Conservation (phyloP, 495 filamentous ascomycete species). For the Opeltia flavorubescens region DNA sequence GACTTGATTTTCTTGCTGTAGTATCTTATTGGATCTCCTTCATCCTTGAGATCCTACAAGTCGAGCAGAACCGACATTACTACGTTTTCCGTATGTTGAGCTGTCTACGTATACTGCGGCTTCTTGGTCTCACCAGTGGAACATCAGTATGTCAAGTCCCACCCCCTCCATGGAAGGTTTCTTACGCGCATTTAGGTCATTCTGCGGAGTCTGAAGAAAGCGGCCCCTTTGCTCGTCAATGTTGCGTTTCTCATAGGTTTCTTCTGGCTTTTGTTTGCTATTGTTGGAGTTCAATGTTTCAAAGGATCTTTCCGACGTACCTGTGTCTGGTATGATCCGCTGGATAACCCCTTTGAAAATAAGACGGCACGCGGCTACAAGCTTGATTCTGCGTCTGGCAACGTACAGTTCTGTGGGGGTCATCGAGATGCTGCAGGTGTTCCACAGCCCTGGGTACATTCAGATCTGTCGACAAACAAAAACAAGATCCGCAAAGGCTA, state of each 20-base stretch:
- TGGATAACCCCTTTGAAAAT: slow-evolving; percentile 4
- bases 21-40: slow-evolving; percentile 91
- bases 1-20: slow-evolving; percentile 91
- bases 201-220: slow-evolving; percentile 86
- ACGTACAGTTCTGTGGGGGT: slow-evolving; percentile 74
- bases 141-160: slow-evolving; percentile 49
- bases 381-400: slow-evolving; percentile 33
- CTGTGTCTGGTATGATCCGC: slow-evolving; percentile 69
- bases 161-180: background rate
- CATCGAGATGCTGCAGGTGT: slow-evolving; percentile 44
- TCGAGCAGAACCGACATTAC: slow-evolving; percentile 54
- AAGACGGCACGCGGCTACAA: slow-evolving; percentile 23
- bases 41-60: slow-evolving; percentile 46
- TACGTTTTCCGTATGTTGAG: slow-evolving; percentile 95
- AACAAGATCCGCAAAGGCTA: slow-evolving; percentile 62
- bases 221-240: slow-evolving; percentile 82
- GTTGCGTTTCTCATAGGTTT: slow-evolving; percentile 94
- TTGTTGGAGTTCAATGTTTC: slow-evolving; percentile 93
- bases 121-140: slow-evolving; percentile 80
- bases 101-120: slow-evolving; percentile 77
- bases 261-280: slow-evolving; percentile 97
- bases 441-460: slow-evolving; percentile 50
- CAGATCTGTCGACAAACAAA: slow-evolving; percentile 27
- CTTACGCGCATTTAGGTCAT: slow-evolving; percentile 49
- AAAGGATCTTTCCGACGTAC: slow-evolving; percentile 81